Evolutionary conservation across 306 rosid species (phyloP).

Genomic region (Geum urbanum): DNA sequence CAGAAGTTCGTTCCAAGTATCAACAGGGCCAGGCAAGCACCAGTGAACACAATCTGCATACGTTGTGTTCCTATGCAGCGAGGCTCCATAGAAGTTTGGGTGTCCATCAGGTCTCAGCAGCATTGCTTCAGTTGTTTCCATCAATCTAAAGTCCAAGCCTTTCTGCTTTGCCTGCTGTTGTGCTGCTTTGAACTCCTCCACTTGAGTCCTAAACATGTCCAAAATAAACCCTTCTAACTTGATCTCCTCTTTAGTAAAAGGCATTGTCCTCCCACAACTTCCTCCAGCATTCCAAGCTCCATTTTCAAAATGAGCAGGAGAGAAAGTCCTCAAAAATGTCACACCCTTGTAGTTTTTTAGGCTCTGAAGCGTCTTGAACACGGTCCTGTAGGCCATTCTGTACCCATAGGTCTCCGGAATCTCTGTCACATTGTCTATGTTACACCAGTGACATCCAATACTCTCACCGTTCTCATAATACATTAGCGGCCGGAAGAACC

Average conservation of each 20-base stretch:
- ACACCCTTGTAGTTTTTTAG: constrained; percentile 53
- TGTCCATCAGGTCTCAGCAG: constrained; percentile 86
- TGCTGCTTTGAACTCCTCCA: constrained; percentile 56
- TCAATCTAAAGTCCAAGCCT: constrained; percentile 48
- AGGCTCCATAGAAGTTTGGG: constrained; percentile 58
- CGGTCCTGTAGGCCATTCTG: constrained; percentile 60
- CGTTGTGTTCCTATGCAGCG: constrained; percentile 39
- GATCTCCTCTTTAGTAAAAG: constrained; percentile 47
- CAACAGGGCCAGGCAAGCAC: constrained; percentile 87
- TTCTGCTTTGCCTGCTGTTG: constrained; percentile 34
- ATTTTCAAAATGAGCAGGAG: constrained; percentile 83
- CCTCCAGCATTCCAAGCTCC: constrained; percentile 92
- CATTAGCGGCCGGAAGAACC: constrained; percentile 72
- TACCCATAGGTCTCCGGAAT: constrained; percentile 42
- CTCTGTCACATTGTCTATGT: constrained; percentile 34
- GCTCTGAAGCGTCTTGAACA: constrained; percentile 37
- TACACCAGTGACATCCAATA: constrained; percentile 63
- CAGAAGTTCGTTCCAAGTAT: constrained; percentile 85
- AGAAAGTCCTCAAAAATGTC: constrained; percentile 77
- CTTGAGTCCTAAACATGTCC: constrained; percentile 46
- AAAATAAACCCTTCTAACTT: constrained; percentile 28
- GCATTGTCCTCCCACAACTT: constrained; percentile 61
- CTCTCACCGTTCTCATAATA: constrained; percentile 46
- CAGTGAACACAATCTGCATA: constrained; percentile 79
- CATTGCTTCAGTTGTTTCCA: constrained; percentile 72